A percentile compares a stretch with the other conserved stretches of the same genome.
Evolutionary conservation across 306 rosid species (phyloP).

Genomic region (Cucurbita ficifolia): DNA sequence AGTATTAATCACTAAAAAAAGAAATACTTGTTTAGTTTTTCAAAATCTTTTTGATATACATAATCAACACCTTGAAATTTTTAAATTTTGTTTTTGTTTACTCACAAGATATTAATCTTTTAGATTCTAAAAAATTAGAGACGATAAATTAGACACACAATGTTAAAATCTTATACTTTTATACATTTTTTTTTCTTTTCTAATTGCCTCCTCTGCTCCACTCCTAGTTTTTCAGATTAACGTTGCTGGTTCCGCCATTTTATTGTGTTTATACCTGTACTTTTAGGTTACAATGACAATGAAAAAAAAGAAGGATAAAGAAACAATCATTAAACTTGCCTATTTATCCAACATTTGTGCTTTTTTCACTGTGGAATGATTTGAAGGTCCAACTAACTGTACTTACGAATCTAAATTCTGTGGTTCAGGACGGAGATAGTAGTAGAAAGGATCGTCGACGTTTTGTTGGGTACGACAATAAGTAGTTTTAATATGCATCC

Average conservation of each 20-base stretch:
- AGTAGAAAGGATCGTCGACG: conserved; percentile 31
- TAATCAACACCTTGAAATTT: not conserved
- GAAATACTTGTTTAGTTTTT: not conserved
- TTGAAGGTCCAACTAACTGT: not conserved
- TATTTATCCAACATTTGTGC: not conserved
- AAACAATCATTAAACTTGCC: not conserved
- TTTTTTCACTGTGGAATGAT: not conserved
- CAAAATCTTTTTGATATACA: not conserved
- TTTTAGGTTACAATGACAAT: not conserved
- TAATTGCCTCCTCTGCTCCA: not conserved
- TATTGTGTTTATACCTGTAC: not conserved
- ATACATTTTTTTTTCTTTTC: not conserved
- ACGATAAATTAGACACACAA: no score
- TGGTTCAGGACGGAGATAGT: conserved; percentile 32
- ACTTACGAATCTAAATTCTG: not conserved
- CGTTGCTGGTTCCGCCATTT: not conserved
- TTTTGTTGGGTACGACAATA: conserved; percentile 44
- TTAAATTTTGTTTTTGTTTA: not conserved
- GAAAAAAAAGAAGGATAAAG: not conserved
- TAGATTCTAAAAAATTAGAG: not conserved
- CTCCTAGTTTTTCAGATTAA: not conserved
- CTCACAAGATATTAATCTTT: not conserved
- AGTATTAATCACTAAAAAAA: not conserved
- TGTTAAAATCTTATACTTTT: not conserved
- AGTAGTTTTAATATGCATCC: conserved; percentile 4